These are phyloP conservation scores for Suillus luteus DNA, from an alignment of 768 basidiomycete species.

Conservation along the genomic window DNA sequence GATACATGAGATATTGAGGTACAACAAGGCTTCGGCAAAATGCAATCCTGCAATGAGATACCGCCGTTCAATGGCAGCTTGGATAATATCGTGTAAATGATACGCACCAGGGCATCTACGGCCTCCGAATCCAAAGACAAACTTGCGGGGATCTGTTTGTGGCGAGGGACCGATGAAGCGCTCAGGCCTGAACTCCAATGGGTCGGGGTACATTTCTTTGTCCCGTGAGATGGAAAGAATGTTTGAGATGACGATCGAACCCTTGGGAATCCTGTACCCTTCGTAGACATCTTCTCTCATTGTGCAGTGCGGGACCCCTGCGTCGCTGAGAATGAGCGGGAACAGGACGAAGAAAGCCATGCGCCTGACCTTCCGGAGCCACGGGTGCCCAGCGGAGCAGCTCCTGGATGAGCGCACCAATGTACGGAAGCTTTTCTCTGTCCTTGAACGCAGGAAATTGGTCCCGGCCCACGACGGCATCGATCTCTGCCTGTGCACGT, in stretches of 20 bases:
- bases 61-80: neutral
- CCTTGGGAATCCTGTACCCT: neutral
- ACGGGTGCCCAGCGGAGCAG: conserved; percentile 25
- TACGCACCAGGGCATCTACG: neutral
- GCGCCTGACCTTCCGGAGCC: neutral
- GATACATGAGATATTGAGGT: neutral
- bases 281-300: neutral
- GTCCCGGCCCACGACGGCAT: conserved; percentile 24
- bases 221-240: neutral
- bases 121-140: neutral
- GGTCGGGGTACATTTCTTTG: neutral
- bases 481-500: conserved; percentile 31
- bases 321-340: neutral
- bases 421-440: conserved; percentile 14
- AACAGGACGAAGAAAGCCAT: neutral
- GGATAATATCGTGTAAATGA: neutral
- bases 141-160: neutral
- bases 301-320: neutral
- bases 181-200: neutral
- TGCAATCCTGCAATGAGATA: neutral
- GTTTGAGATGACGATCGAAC: neutral
- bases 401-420: conserved; percentile 22
- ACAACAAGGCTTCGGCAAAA: neutral
- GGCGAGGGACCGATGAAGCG: neutral
- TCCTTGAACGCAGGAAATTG: conserved; percentile 29